Evolutionary conservation across 2,329 filamentous ascomycete genomes (phyloP).

Genomic region (Gnomoniopsis smithogilvyi): DNA sequence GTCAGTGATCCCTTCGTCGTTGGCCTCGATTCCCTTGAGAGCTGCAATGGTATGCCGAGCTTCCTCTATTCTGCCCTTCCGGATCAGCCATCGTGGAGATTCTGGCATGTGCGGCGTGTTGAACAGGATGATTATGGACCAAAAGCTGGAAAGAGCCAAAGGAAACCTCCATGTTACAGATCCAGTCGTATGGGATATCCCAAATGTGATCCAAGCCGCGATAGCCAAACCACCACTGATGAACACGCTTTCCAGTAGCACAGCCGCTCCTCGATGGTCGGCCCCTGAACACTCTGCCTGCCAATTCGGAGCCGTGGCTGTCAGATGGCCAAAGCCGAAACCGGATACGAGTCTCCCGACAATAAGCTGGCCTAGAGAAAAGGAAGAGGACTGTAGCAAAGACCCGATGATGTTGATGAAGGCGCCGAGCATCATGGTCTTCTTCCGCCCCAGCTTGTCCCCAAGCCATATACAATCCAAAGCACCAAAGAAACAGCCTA

Average conservation of each 20-base stretch:
- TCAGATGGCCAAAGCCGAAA: slow-evolving; percentile 38
- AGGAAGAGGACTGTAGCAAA: slow-evolving; percentile 36
- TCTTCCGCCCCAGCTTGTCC: slow-evolving; percentile 38
- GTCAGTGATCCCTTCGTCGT: not conserved
- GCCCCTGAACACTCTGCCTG: slow-evolving; percentile 57
- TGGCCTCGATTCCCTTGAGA: slow-evolving; percentile 19
- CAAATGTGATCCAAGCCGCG: slow-evolving; percentile 60
- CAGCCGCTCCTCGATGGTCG: slow-evolving; percentile 56
- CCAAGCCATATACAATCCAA: slow-evolving; percentile 31
- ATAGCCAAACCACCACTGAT: slow-evolving; percentile 56
- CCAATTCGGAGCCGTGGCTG: slow-evolving; percentile 54
- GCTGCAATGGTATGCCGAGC: slow-evolving; percentile 41
- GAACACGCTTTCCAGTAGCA: slow-evolving; percentile 58
- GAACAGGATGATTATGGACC: slow-evolving; percentile 54
- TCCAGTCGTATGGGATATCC: slow-evolving; percentile 48
- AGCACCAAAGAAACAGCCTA: slow-evolving; percentile 29
- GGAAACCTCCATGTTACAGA: slow-evolving; percentile 59
- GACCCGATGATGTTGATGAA: slow-evolving; percentile 42
- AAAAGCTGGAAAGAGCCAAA: slow-evolving; percentile 54
- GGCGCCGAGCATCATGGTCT: slow-evolving; percentile 37
- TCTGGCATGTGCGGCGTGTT: slow-evolving; percentile 49
- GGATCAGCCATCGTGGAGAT: slow-evolving; percentile 43
- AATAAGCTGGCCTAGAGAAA: slow-evolving; percentile 38
- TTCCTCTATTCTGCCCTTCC: slow-evolving; percentile 41
- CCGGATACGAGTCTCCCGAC: slow-evolving; percentile 42